Evolutionary conservation across 1,139 yeast genomes (phyloP), one percentile per base, ranked within the genome.

Genomic region (Pichia sp.): DNA sequence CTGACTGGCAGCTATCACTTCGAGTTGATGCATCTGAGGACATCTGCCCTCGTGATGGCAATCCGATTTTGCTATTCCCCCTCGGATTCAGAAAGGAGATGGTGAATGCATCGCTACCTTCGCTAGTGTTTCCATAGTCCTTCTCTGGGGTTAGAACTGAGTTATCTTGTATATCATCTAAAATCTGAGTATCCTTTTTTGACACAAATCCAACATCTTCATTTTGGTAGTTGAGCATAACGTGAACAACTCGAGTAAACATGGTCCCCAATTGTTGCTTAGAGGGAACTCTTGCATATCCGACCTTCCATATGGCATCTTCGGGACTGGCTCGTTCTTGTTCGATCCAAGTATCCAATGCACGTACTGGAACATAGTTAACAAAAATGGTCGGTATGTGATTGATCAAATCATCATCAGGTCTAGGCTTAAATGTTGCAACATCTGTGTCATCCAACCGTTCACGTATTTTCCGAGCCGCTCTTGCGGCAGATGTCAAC

Each of bases 351-450:
- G 59, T 61, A 40, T 63, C 64, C 15, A 67, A 58, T 14, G 69
- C 70, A 44, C 64, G 63, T 11, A 66, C 72, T 0, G 72, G 72
- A 26, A 68, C 62, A 45, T 52, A 67, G 44, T 68, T 73, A 28
- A 64, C 63, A 44, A 53, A 67, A 27, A 67, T 45, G 10, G 3
- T 12, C n/a, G n/a, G n/a, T n/a, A n/a, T n/a, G 9, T n/a, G 8
- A 15, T 52, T 52, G 17, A 42, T 39, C 22, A 42, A 37, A 35
- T 56, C 57, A 18, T 30, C 41, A 21, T 38, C 48, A 29, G 57
- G 47, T 30, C 42, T 45, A 6, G 30, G 39, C 26, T 55, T 63
- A 29, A n/a, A n/a, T n/a, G n/a, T n/a, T n/a, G n/a, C n/a, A n/a
- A n/a, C n/a, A n/a, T n/a, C n/a, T 58, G 63, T 22, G 9, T 29